phyloP scores from a whole-genome alignment of 176 grass and related monocot genomes.

The Lolium rigidum region DNA sequence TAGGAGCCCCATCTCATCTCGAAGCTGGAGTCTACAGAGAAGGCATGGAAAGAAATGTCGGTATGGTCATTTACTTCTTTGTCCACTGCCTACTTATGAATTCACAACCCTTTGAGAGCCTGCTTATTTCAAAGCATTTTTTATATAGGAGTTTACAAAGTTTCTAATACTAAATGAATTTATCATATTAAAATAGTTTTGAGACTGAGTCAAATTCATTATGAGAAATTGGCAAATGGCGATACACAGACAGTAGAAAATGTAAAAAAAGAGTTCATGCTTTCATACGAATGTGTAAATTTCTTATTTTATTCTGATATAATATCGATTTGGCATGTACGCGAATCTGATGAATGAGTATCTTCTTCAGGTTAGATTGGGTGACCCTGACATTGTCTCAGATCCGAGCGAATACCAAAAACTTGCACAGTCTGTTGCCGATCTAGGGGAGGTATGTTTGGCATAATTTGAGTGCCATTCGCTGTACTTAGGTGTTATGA shows the following conservation, averaged over 20 bases:
- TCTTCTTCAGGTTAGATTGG: conserved; percentile 82
- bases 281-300: not conserved
- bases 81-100: not conserved
- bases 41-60: conserved; percentile 89
- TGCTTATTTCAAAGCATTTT: not conserved
- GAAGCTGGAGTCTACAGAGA: conserved; percentile 90
- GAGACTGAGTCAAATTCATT: not conserved
- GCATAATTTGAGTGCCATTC: not conserved
- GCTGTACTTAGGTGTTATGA: not conserved
- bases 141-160: not conserved
- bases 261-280: not conserved
- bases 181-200: not conserved
- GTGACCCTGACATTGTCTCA: conserved; percentile 85
- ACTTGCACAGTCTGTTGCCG: conserved; percentile 85
- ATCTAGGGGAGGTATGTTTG: conserved; percentile 81
- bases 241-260: not conserved
- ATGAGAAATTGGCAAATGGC: not conserved
- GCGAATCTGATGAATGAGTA: conserved; percentile 16
- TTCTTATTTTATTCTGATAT: not conserved
- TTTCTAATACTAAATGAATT: not conserved
- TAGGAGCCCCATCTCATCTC: conserved; percentile 89
- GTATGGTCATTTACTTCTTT: conserved; percentile 58
- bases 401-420: conserved; percentile 94
- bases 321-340: conserved; percentile 10
- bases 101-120: not conserved